Conservation (phyloP, 768 basidiomycete species). For the Holtermannia corniformis region DNA sequence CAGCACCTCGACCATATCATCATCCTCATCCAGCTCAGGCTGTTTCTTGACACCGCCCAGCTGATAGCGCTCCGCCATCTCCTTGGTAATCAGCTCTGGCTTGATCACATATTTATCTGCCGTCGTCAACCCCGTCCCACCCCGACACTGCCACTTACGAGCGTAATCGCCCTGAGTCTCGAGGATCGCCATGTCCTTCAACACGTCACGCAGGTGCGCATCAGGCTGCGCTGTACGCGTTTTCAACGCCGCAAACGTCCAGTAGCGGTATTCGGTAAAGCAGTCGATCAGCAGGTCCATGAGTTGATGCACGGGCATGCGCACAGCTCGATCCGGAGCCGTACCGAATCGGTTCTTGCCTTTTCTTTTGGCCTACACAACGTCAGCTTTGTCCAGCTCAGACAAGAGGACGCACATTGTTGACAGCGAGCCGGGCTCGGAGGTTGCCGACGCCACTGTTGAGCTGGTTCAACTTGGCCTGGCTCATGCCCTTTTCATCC, state of each 20-base stretch:
- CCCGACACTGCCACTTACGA: constrained; percentile 15
- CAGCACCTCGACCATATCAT: constrained; percentile 11
- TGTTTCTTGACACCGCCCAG: neutral
- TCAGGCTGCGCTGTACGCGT: constrained; percentile 25
- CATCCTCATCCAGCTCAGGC: constrained; percentile 6
- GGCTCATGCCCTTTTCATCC: constrained; percentile 9
- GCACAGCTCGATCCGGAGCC: constrained; percentile 77
- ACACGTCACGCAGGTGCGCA: constrained; percentile 23
- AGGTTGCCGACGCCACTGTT: constrained; percentile 27
- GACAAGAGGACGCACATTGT: constrained; percentile 15
- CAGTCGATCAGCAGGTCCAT: constrained; percentile 70
- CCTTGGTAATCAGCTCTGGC: neutral
- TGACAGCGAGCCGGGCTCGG: constrained; percentile 14
- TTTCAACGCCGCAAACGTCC: constrained; percentile 44
- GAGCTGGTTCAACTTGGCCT: constrained; percentile 26
- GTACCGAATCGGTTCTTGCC: neutral
- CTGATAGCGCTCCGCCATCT: neutral
- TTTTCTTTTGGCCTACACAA: constrained; percentile 8
- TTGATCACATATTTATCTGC: neutral
- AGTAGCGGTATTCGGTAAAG: constrained; percentile 70
- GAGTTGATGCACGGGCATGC: constrained; percentile 79
- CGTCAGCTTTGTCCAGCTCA: neutral
- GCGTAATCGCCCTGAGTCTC: constrained; percentile 22
- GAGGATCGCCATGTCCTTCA: constrained; percentile 26
- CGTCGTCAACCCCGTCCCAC: neutral